Evolutionary conservation across 345 rosid genomes (phyloP).

Genomic region (Moricandia moricandioides): DNA sequence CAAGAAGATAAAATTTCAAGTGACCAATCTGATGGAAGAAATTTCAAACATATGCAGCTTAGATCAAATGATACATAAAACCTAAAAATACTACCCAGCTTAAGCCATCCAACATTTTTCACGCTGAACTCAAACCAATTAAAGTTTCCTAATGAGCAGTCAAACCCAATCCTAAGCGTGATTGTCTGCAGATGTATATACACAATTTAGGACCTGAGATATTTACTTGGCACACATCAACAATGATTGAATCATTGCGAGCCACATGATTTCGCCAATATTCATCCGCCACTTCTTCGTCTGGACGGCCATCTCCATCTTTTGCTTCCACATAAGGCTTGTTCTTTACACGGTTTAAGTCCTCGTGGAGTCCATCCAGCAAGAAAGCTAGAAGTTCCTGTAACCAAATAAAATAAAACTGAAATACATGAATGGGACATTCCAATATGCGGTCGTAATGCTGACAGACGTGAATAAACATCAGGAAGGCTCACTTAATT

Average conservation of each 20-base stretch:
- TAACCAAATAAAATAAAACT: conserved; percentile 29
- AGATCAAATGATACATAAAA: conserved; percentile 16
- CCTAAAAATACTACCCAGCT: conserved; percentile 16
- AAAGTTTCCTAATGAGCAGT: conserved; percentile 20
- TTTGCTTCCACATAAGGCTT: conserved; percentile 89
- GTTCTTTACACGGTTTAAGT: conserved; percentile 86
- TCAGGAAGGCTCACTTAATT: conserved; percentile 31
- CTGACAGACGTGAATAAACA: conserved; percentile 19
- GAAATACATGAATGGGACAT: conserved; percentile 29
- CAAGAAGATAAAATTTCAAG: conserved; percentile 6
- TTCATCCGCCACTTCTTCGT: conserved; percentile 93
- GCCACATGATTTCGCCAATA: conserved; percentile 90
- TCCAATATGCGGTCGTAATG: conserved; percentile 13
- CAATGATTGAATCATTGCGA: conserved; percentile 88
- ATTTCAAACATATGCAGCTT: conserved; percentile 23
- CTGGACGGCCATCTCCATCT: conserved; percentile 80
- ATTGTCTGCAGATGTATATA: conserved; percentile 14
- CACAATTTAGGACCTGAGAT: conserved; percentile 35
- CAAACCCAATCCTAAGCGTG: conserved; percentile 22
- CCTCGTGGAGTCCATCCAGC: conserved; percentile 98
- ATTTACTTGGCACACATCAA: conserved; percentile 84
- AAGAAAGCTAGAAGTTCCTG: conserved; percentile 96
- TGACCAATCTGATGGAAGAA: conserved; percentile 16
- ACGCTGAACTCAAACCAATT: conserved; percentile 3
- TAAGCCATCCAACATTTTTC: conserved; percentile 3